phyloP scores from a whole-genome alignment of 495 filamentous ascomycete species.

The Penicillium coprophilum region DNA sequence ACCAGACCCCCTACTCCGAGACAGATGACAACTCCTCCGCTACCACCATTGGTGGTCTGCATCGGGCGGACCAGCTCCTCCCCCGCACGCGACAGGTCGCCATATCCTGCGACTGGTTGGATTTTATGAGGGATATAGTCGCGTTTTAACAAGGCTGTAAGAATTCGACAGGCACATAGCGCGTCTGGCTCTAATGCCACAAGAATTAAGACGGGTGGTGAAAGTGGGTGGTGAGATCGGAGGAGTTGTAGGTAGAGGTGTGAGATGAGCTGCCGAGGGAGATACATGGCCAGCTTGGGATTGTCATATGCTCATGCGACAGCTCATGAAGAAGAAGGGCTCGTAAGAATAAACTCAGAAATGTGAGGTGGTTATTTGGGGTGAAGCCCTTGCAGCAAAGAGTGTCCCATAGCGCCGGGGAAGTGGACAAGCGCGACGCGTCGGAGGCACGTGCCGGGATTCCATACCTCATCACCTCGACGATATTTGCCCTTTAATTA shows the following conservation, averaged over 20 bases:
- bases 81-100: constrained; percentile 76
- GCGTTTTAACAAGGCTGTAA: constrained; percentile 85
- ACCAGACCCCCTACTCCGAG: constrained; percentile 89
- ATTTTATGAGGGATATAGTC: constrained; percentile 99
- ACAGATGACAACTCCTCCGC: constrained; percentile 85
- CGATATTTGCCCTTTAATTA: constrained; percentile 8
- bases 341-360: constrained; percentile 8
- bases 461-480: constrained; percentile 32
- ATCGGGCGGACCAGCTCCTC: constrained; percentile 75
- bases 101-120: constrained; percentile 89
- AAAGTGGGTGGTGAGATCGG: constrained; percentile 74
- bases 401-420: constrained; percentile 15
- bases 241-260: constrained; percentile 88
- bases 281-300: constrained; percentile 70
- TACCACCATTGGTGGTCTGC: constrained; percentile 75
- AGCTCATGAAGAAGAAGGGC: constrained; percentile 22
- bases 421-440: constrained; percentile 28
- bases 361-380: constrained; percentile 10
- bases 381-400: constrained; percentile 11
- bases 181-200: constrained; percentile 93
- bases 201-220: constrained; percentile 87
- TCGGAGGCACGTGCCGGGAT: constrained; percentile 29
- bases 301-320: constrained; percentile 21
- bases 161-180: constrained; percentile 91
- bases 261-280: constrained; percentile 83